Evolutionary conservation across 2,329 filamentous ascomycete genomes (phyloP).

Genomic region (Xylaria arbuscula): DNA sequence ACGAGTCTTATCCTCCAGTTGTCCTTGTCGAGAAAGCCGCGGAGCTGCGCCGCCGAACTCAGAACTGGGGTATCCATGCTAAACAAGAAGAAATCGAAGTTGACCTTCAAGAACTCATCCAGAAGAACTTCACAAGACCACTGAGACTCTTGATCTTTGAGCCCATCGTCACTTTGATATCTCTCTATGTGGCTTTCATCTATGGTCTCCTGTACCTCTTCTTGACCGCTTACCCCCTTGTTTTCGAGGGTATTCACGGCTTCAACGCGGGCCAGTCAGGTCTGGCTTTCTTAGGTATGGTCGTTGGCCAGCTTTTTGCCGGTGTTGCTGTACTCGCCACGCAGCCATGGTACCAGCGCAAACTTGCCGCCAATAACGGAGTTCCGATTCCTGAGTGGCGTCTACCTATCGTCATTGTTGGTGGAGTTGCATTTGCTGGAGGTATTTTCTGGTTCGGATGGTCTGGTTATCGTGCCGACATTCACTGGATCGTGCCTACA

Average conservation of each 20-base stretch:
- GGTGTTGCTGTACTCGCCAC: slow-evolving; percentile 71
- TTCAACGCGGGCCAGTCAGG: slow-evolving; percentile 77
- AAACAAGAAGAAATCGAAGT: slow-evolving; percentile 78
- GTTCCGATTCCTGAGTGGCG: slow-evolving; percentile 75
- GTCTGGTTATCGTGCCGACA: slow-evolving; percentile 67
- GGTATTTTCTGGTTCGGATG: slow-evolving; percentile 84
- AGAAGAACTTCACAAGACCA: slow-evolving; percentile 75
- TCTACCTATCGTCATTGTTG: slow-evolving; percentile 69
- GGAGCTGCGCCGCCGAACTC: slow-evolving; percentile 70
- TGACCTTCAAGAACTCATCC: slow-evolving; percentile 70
- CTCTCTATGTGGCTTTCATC: slow-evolving; percentile 79
- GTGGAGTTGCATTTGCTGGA: slow-evolving; percentile 68
- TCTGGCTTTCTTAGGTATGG: slow-evolving; percentile 87
- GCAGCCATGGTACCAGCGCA: slow-evolving; percentile 75
- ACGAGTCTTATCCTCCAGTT: slow-evolving; percentile 76
- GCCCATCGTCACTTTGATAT: slow-evolving; percentile 75
- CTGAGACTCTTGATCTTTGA: slow-evolving; percentile 74
- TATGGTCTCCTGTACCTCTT: slow-evolving; percentile 83
- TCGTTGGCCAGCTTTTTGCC: slow-evolving; percentile 76
- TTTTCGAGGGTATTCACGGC: slow-evolving; percentile 78
- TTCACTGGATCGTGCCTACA: slow-evolving; percentile 74
- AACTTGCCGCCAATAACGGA: slow-evolving; percentile 74
- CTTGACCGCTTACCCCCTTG: slow-evolving; percentile 84
- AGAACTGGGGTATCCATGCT: slow-evolving; percentile 77
- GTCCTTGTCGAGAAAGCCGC: slow-evolving; percentile 71